Base-by-base conservation (phyloP, 495 filamentous ascomycete species). In the Chaetomium fimeti region DNA sequence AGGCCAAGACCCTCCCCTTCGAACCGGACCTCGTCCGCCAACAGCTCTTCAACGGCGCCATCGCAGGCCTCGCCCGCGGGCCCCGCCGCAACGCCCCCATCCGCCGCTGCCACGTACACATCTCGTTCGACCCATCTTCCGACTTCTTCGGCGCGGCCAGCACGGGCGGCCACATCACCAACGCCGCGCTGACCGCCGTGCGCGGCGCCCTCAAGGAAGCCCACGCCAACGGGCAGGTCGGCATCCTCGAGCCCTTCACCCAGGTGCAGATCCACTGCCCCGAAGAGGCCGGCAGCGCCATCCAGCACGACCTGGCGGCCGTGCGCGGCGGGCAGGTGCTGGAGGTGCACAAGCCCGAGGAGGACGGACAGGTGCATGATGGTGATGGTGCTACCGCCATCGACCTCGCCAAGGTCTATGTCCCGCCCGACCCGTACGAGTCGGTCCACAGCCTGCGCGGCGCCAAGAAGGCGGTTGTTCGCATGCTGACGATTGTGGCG, bases 211-310 rank as follows among this genome's bases (percentile, higher is more conserved):
- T 96, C 22, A 81, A 81, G 57, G 80, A 85, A 13, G 82, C 83
- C 0, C 74, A 84, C 43, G 71, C 72, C 20, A 71, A 74, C 36
- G 68, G 75, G 0, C 77, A 77, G 1, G 82, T 89, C 5, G 83
- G 82, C 1, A 78, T 99, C 51, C 90, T 98, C 81, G 95, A 99
- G 74, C 93, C 93, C 0, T 87, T 98, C 28, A 95, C 97, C 89
- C 84, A 87, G 65, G 92, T 91, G 12, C 86, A 85, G 20, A 93
- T 99, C 70, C 83, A 81, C 73, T 88, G 93, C 60, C 89, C 93
- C 70, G 94, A 97, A 78, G 82, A 82, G 16, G 85, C 84, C 27
- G 83, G 97, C 22, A 91, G 92, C 15, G 82, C 85, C 3, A 91
- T 99, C n/a, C 90, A 96, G 49, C 91, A 94, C 64, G 95, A 99